Evolutionary conservation across 1,284 basidiomycete species (phyloP), one percentile per base, ranked within the genome.

Genomic region (Bjerkandera adusta): DNA sequence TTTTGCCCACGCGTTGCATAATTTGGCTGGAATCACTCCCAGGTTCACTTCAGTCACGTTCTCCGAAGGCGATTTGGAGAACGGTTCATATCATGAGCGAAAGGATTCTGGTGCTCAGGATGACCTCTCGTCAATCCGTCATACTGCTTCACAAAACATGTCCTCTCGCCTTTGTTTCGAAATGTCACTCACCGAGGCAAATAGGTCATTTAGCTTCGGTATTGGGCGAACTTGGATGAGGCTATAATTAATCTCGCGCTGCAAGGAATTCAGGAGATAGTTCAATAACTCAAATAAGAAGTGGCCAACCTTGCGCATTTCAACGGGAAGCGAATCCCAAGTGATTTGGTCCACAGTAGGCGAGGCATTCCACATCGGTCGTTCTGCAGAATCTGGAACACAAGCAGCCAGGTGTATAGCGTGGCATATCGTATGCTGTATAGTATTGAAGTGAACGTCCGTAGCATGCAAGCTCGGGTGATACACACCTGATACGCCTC

Each of bases 241-340:
- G 52, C 70, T 85, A 43, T 78, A 68, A 50, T 77, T 67, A 42
- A 88, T 83, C 44, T 79, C 76, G 54, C 84, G 69, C 85, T 88
- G 36, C 24, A 51, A 26, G 27, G 22, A 10, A 27, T 13, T 26
- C 21, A 42, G 25, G 18, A 13, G 10, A 20, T 1, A 15, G 24
- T 26, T 39, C 16, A 10, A 1, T n/a, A n/a, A n/a, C n/a, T n/a
- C n/a, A n/a, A n/a, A n/a, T 50, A 48, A 21, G 11, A 36, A 16
- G 15, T 7, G 12, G 57, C 66, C 13, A 15, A 81, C 86, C 69
- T 83, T 85, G 45, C 72, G 77, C 16, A 89, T 57, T 58, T 88
- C 86, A 4, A 53, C 39, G 1, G 85, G 78, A 1, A 89, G 59
- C 1, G 72, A 70, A n/a, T 79, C 75, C 87, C 86, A 89, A 3